Evolutionary conservation across 352 stramenopile species (phyloP).

Genomic region (Plasmopara viticola): DNA sequence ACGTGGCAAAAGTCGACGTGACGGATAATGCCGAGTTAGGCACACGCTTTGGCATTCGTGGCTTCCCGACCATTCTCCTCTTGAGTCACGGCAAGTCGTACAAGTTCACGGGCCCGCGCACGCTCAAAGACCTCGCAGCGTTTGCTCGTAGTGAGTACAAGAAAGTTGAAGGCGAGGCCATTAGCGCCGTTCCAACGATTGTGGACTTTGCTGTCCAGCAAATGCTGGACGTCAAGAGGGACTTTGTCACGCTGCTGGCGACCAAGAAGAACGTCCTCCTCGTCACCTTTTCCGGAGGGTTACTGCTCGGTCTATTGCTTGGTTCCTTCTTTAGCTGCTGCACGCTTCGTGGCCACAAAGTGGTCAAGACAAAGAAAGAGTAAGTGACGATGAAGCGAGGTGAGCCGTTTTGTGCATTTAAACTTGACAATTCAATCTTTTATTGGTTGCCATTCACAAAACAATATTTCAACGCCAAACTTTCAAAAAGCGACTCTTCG

Average conservation of each 20-base stretch:
- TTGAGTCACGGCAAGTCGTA: conserved; percentile 76
- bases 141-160: conserved; percentile 68
- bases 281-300: conserved; percentile 58
- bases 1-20: conserved; percentile 88
- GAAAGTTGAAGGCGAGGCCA: conserved; percentile 26
- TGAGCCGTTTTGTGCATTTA: too few species aligned
- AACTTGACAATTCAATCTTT: conserved; percentile 37
- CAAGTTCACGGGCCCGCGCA: conserved; percentile 63
- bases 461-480: conserved; percentile 79
- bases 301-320: conserved; percentile 60
- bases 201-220: conserved; percentile 37
- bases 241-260: conserved; percentile 59
- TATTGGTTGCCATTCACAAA: conserved; percentile 32
- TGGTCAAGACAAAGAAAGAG: conserved; percentile 51
- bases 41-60: conserved; percentile 79
- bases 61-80: conserved; percentile 71
- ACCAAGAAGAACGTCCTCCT: conserved; percentile 84
- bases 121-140: conserved; percentile 41
- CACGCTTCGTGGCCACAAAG: conserved; percentile 37
- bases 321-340: conserved; percentile 69
- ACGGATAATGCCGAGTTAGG: conserved; percentile 65
- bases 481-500: conserved; percentile 71
- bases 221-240: conserved; percentile 40
- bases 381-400: conserved; percentile 22
- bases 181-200: conserved; percentile 29